These are phyloP conservation scores for Anacardium occidentale DNA, from an alignment of 345 rosid species.

Conservation along the genomic window DNA sequence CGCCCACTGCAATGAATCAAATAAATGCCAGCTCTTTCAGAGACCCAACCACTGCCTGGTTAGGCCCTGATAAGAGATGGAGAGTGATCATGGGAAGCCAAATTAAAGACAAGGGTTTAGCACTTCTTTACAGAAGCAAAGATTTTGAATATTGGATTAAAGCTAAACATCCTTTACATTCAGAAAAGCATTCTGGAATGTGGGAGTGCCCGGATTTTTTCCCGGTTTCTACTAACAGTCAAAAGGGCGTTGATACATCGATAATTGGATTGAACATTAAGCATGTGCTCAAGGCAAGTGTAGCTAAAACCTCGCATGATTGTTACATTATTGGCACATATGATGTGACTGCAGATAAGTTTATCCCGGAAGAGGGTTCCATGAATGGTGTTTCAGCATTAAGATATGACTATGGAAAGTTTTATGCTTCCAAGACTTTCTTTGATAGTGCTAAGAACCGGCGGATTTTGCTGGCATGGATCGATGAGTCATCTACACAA, in stretches of 20 bases:
- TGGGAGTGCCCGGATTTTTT: slow-evolving; percentile 68
- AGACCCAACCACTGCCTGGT: slow-evolving; percentile 59
- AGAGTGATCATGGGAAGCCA: slow-evolving; percentile 37
- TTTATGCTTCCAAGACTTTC: slow-evolving; percentile 75
- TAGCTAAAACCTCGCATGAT: too few species aligned
- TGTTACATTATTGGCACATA: slow-evolving; percentile 47
- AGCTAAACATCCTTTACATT: slow-evolving; percentile 34
- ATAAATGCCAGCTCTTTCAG: slow-evolving; percentile 35
- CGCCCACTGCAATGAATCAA: slow-evolving; percentile 28
- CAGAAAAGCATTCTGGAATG: slow-evolving; percentile 44
- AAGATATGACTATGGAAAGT: slow-evolving; percentile 73
- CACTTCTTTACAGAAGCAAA: slow-evolving; percentile 40
- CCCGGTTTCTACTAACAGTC: slow-evolving; percentile 26
- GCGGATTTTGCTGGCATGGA: slow-evolving; percentile 67
- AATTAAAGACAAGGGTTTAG: slow-evolving; percentile 23
- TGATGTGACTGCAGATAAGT: slow-evolving; percentile 24
- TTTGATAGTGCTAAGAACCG: slow-evolving; percentile 50
- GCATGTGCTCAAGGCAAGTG: slow-evolving; percentile 45
- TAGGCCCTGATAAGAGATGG: slow-evolving; percentile 37
- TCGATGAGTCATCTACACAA: slow-evolving; percentile 49
- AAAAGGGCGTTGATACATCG: slow-evolving; percentile 41
- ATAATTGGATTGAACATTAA: slow-evolving; percentile 17
- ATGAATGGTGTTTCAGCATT: slow-evolving; percentile 34
- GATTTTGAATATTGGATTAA: slow-evolving; percentile 44
- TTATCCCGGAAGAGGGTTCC: slow-evolving; percentile 29